Base-by-base conservation (phyloP, 108 stramenopile species). In the Seminavis robusta region DNA sequence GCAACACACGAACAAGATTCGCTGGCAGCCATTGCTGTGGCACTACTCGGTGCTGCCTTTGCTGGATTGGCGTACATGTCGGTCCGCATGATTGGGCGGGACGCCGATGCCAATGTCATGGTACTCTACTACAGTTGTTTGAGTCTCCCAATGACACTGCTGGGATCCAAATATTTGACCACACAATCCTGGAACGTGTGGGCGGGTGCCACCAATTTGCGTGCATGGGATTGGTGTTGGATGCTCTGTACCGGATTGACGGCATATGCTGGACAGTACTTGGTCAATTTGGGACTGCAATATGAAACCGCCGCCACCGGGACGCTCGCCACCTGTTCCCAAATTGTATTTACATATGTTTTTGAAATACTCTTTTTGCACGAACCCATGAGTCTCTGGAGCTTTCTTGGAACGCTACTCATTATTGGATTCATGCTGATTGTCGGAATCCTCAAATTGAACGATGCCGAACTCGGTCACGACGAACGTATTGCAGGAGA, bases 351-450 rank as follows among this genome's bases (percentile, higher is more conserved):
- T 63, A 71, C 69, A 6, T 71, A 58, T 37, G 41, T 71, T 19
- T 71, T 71, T 59, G 69, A 71, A 31, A 30, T 71, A 16, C 24
- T 58, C 4, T 52, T 71, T 21, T 48, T 71, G 17, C 69, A 71
- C 57, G 69, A 65, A 46, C 20, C 47, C 27, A 27, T 71, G 20
- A 26, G 53, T 27, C 0, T 58, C 16, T 71, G 69, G 69, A 58
- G 55, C 4, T 15, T 71, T 21, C 57, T 31, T 9, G 69, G 69
- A 8, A 71, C 69, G 34, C 40, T 48, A 0, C 43, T 71, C 3
- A 71, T 71, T 32, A 23, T 71, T 34, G 63, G 63, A 15, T 71
- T 59, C 52, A 71, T 71, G 69, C 44, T 71, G 37, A 40, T 71
- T 45, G 56, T 71, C 5, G 69, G 47, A 8, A 19, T 57, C 23